Evolutionary conservation across 352 stramenopile genomes (phyloP).

Genomic region (Phytopythium kandeliae): DNA sequence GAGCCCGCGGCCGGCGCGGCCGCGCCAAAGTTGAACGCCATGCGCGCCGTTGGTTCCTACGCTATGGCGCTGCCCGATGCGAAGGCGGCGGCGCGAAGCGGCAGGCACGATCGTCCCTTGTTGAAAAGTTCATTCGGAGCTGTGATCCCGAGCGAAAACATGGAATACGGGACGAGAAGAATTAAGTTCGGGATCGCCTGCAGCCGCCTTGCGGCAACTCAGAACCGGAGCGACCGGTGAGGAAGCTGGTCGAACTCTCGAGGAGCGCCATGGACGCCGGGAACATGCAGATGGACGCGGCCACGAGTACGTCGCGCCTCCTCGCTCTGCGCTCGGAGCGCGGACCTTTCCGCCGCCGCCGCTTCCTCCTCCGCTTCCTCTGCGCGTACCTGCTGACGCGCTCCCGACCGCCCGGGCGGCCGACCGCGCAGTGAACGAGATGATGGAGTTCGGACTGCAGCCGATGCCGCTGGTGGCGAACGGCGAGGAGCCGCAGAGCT

Average conservation of each 20-base stretch:
- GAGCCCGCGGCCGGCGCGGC: slow-evolving; percentile 3
- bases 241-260: too few species aligned
- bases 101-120: too few species aligned
- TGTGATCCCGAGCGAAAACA: not conserved
- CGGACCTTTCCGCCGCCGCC: too few species aligned
- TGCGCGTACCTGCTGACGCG: not conserved
- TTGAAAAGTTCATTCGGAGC: too few species aligned
- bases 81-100: too few species aligned
- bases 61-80: too few species aligned
- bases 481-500: slow-evolving; percentile 23
- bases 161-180: not conserved
- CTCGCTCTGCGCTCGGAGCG: not conserved
- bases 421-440: slow-evolving; percentile 24
- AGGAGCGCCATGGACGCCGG: not conserved
- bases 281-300: slow-evolving; percentile 10
- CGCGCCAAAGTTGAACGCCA: slow-evolving; percentile 36
- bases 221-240: not conserved
- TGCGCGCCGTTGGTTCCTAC: slow-evolving; percentile 5
- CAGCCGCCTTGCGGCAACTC: not conserved
- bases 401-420: not conserved
- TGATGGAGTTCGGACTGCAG: slow-evolving; percentile 52
- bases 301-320: slow-evolving; percentile 15
- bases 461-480: slow-evolving; percentile 33
- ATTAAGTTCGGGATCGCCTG: not conserved
- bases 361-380: not conserved